Evolutionary conservation across 192 early-diverging fungal species (phyloP).

Genomic region (Pilaira anomala): DNA sequence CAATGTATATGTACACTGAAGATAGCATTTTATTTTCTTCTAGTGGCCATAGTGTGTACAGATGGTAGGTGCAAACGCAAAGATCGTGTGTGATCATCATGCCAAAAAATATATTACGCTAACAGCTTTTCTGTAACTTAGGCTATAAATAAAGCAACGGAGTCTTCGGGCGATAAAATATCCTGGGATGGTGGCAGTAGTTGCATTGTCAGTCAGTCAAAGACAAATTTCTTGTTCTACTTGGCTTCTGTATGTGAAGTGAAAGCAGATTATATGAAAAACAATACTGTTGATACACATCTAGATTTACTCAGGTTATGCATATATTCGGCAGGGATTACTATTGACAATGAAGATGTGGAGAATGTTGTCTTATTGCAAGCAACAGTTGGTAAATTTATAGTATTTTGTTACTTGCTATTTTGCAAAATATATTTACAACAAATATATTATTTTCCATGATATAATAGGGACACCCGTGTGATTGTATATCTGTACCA

Average conservation of each 20-base stretch:
- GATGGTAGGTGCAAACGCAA: slow-evolving; percentile 15
- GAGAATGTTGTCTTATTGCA: slow-evolving; percentile 13
- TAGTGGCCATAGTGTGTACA: too few species aligned
- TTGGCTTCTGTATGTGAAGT: slow-evolving; percentile 18
- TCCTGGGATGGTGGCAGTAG: slow-evolving; percentile 14
- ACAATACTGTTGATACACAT: slow-evolving; percentile 12
- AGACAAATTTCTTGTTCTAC: slow-evolving; percentile 13
- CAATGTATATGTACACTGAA: too few species aligned
- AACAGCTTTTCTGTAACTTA: slow-evolving; percentile 11
- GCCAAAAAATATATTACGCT: slow-evolving; percentile 3
- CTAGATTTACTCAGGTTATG: slow-evolving; percentile 9
- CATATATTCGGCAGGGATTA: slow-evolving; percentile 4
- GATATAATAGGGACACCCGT: slow-evolving; percentile 14
- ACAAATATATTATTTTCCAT: slow-evolving; percentile 8
- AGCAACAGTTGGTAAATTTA: slow-evolving; percentile 17
- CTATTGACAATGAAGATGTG: slow-evolving; percentile 10
- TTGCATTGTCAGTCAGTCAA: slow-evolving; percentile 17
- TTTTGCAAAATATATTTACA: slow-evolving; percentile 13
- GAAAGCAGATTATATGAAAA: slow-evolving; percentile 19
- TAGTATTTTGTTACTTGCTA: slow-evolving; percentile 17
- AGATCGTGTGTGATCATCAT: slow-evolving; percentile 13
- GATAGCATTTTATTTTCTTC: too few species aligned
- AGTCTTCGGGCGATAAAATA: slow-evolving; percentile 10
- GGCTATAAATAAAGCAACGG: slow-evolving; percentile 23
- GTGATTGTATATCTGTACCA: slow-evolving; percentile 17